phyloP scores from a whole-genome alignment of 164 flowering plant species.

The Litsea cubeba region DNA sequence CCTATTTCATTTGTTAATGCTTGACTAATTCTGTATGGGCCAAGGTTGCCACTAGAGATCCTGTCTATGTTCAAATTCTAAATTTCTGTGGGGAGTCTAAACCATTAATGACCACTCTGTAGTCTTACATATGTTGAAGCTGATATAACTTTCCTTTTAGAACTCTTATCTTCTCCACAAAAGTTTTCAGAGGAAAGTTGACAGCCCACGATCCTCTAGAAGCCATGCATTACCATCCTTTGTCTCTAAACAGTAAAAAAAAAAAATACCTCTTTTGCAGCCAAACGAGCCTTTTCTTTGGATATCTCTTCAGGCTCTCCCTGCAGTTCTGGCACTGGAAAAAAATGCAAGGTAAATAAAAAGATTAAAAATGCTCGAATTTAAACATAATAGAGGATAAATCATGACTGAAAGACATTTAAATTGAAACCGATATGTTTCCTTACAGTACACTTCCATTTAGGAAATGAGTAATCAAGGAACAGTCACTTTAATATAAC shows the following conservation, averaged over 20 bases:
- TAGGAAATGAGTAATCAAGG: background rate
- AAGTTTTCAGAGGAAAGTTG: no score
- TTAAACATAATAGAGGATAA: background rate
- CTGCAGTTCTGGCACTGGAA: constrained; percentile 85
- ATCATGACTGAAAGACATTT: no score
- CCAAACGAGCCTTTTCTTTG: constrained; percentile 86
- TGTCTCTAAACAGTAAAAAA: background rate
- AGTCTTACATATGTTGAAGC: no score
- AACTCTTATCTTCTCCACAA: no score
- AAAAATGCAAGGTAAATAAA: background rate
- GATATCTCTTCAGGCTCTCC: constrained; percentile 96
- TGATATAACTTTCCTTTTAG: no score
- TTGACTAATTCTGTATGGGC: no score
- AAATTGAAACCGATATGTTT: background rate
- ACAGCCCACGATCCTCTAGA: background rate
- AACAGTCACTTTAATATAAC: background rate
- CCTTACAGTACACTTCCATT: background rate
- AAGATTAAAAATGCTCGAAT: background rate
- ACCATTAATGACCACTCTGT: no score
- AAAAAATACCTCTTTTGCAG: constrained; percentile 61
- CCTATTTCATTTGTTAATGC: no score
- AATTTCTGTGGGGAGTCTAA: no score
- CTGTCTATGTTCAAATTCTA: no score
- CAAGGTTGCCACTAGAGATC: no score
- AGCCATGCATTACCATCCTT: background rate